Evolutionary conservation across 345 rosid genomes (phyloP).

Genomic region (Triadica sebifera): DNA sequence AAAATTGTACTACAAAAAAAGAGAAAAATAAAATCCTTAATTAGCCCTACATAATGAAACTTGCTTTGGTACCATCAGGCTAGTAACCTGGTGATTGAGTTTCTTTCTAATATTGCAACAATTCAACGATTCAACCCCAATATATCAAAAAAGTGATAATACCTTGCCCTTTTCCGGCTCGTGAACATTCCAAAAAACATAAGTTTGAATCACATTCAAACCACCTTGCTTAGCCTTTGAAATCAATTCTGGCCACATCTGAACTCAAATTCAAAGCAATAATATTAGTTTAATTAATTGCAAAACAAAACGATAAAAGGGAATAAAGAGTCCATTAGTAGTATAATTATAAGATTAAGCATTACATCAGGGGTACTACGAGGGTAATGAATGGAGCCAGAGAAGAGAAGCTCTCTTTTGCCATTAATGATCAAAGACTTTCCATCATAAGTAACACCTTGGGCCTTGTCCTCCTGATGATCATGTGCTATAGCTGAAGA

Average conservation of each 20-base stretch:
- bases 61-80: no score
- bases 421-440: constrained; percentile 64
- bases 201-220: constrained; percentile 57
- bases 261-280: background rate
- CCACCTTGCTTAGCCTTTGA: constrained; percentile 54
- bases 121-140: no score
- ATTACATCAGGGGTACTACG: constrained; percentile 72
- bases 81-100: no score
- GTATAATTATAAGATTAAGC: background rate
- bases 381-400: constrained; percentile 86
- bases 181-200: constrained; percentile 63
- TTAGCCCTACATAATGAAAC: background rate
- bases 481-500: constrained; percentile 14
- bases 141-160: background rate
- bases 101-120: no score
- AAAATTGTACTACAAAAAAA: constrained; percentile 55
- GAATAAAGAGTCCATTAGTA: background rate
- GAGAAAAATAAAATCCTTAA: background rate
- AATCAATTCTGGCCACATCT: constrained; percentile 57
- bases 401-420: constrained; percentile 56
- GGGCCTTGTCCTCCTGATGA: background rate
- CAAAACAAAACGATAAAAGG: no score
- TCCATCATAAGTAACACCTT: constrained; percentile 51
- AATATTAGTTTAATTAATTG: background rate
- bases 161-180: constrained; percentile 39